Conservation (phyloP, 2,329 filamentous ascomycete genomes). For the Westerdykella sp. region DNA sequence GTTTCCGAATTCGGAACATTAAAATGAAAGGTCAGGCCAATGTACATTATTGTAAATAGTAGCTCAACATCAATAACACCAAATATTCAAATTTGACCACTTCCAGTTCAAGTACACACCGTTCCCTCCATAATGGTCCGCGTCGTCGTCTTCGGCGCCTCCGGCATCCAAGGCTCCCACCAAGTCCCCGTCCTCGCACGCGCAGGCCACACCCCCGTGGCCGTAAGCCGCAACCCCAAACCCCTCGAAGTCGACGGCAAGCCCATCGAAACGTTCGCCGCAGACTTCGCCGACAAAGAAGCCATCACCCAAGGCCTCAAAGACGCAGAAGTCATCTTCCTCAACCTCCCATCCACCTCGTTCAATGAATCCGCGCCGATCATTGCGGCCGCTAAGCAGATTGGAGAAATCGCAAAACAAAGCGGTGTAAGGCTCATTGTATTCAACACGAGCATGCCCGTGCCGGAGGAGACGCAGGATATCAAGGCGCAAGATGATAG, state of each 20-base stretch:
- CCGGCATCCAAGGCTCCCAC: slow-evolving; percentile 25
- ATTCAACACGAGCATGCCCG: slow-evolving; percentile 28
- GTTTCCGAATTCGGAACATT: slow-evolving; percentile 1
- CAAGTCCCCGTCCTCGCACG: slow-evolving; percentile 21
- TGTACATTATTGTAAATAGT: not conserved
- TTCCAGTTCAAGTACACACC: not conserved
- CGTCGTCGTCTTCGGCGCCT: slow-evolving; percentile 25
- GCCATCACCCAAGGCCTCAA: slow-evolving; percentile 13
- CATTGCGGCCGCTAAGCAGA: slow-evolving; percentile 14
- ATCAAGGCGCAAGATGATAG: slow-evolving; percentile 28
- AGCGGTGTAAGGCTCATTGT: slow-evolving; percentile 14
- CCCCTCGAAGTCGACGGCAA: slow-evolving; percentile 11
- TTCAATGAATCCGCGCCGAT: slow-evolving; percentile 15
- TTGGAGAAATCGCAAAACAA: slow-evolving; percentile 15
- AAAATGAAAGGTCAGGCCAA: not conserved
- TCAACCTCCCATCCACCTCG: slow-evolving; percentile 28
- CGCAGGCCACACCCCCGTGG: slow-evolving; percentile 22
- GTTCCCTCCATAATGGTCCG: slow-evolving; percentile 12
- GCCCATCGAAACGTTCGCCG: slow-evolving; percentile 13
- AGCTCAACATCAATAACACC: not conserved
- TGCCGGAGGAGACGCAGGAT: slow-evolving; percentile 15
- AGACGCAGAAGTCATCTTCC: slow-evolving; percentile 17
- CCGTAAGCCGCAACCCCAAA: slow-evolving; percentile 20
- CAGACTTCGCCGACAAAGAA: slow-evolving; percentile 16
- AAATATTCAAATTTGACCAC: too few species aligned